A percentile compares a stretch with the other conserved stretches of the same genome.
phyloP scores from a whole-genome alignment of 306 rosid species.

The Trichosanthes cucumerina region DNA sequence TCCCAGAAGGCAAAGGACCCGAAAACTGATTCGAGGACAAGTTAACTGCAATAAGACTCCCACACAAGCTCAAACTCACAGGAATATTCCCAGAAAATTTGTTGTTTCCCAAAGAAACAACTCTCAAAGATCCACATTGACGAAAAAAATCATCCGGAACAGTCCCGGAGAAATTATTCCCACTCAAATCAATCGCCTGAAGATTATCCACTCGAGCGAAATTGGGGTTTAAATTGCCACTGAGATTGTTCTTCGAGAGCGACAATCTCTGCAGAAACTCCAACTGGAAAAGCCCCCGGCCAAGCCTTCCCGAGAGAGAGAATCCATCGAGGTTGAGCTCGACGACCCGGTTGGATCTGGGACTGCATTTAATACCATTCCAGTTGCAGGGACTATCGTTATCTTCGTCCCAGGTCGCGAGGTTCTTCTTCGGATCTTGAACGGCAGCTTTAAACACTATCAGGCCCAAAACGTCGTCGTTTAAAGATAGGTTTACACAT shows the following conservation, averaged over 20 bases:
- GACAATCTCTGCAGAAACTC: slow-evolving; percentile 53
- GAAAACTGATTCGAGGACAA: slow-evolving; percentile 51
- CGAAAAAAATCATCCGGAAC: slow-evolving; percentile 34
- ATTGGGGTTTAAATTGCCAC: slow-evolving; percentile 5
- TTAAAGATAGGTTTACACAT: slow-evolving; percentile 15
- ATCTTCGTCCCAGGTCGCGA: slow-evolving; percentile 82
- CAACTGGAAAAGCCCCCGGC: slow-evolving; percentile 69
- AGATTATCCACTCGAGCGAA: slow-evolving; percentile 41
- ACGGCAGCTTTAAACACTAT: slow-evolving; percentile 80
- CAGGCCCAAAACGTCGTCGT: slow-evolving; percentile 79
- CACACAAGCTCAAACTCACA: slow-evolving; percentile 40
- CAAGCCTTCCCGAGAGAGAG: slow-evolving; percentile 50
- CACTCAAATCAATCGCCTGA: slow-evolving; percentile 52
- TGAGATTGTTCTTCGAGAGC: slow-evolving; percentile 49
- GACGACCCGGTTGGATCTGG: slow-evolving; percentile 37
- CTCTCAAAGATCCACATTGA: slow-evolving; percentile 47
- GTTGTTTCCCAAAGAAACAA: slow-evolving; percentile 52
- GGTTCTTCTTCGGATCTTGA: slow-evolving; percentile 54
- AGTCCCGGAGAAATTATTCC: slow-evolving; percentile 46
- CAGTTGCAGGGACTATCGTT: slow-evolving; percentile 66
- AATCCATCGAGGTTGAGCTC: slow-evolving; percentile 48
- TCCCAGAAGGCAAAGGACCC: slow-evolving; percentile 40
- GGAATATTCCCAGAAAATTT: slow-evolving; percentile 58
- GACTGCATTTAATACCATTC: slow-evolving; percentile 49
- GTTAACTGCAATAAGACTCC: slow-evolving; percentile 41